Evolutionary conservation across 176 grass and related monocot genomes (phyloP).

Genomic region (Aechmea fasciata): DNA sequence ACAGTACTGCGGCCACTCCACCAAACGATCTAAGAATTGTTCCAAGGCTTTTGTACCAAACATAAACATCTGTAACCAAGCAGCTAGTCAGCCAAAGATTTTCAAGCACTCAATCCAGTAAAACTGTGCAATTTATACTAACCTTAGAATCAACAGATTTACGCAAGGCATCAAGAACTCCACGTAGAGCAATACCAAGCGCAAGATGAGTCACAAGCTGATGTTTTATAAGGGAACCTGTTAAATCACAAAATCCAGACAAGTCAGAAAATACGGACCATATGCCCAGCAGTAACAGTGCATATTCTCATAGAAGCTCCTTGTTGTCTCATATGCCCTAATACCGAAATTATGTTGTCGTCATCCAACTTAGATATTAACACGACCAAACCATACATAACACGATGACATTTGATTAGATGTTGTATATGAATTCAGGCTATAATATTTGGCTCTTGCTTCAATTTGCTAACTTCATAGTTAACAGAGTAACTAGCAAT

Average conservation of each 20-base stretch:
- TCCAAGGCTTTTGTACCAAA: constrained; percentile 84
- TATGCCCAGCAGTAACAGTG: neutral
- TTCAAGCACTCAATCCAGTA: neutral
- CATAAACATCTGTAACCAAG: constrained; percentile 85
- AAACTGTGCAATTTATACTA: constrained; percentile 10
- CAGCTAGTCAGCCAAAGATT: constrained; percentile 21
- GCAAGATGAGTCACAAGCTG: constrained; percentile 70
- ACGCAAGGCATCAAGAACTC: constrained; percentile 87
- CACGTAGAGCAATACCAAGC: constrained; percentile 74
- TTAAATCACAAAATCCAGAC: neutral
- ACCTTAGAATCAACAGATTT: constrained; percentile 98
- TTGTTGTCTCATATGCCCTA: constrained; percentile 4
- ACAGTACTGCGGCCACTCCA: constrained; percentile 92
- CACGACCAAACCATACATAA: neutral
- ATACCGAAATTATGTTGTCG: neutral
- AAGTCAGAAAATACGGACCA: neutral
- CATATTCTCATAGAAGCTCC: neutral
- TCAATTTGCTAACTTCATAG: too few relatives aligned
- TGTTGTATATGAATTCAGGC: too few relatives aligned
- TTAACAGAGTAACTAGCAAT: too few relatives aligned
- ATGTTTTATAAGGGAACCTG: constrained; percentile 87
- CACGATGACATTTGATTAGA: neutral
- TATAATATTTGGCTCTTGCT: too few relatives aligned
- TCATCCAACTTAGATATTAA: neutral
- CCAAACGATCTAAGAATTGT: constrained; percentile 85